Conservation (phyloP, 768 basidiomycete species). For the Neoboletus brunneissimus region DNA sequence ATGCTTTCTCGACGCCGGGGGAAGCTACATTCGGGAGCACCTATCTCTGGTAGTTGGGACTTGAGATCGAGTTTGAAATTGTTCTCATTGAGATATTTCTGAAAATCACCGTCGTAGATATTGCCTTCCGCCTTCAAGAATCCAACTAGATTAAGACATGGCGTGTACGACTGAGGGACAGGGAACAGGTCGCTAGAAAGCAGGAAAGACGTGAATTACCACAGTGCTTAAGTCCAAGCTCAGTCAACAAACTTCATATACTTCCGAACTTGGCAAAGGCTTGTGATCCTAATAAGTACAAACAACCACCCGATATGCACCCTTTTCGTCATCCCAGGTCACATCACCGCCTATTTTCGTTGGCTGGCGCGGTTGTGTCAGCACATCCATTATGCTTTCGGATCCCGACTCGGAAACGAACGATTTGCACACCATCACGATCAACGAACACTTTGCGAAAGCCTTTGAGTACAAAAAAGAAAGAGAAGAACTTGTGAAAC, state of each 20-base stretch:
- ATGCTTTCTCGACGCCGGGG: no score
- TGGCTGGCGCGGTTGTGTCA: background rate
- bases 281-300: constrained; percentile 19
- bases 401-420: constrained; percentile 48
- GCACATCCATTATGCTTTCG: constrained; percentile 39
- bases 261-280: background rate
- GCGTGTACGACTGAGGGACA: no score
- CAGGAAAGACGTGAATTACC: rapidly evolving
- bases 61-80: no score
- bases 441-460: constrained; percentile 77
- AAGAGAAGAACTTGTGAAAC: constrained; percentile 75
- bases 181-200: no score
- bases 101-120: no score
- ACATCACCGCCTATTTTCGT: background rate
- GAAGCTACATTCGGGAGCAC: no score
- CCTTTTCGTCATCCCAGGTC: background rate
- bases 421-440: constrained; percentile 50
- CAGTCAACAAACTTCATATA: no score
- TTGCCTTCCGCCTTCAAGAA: no score
- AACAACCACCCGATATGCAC: constrained; percentile 8
- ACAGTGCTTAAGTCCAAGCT: no score
- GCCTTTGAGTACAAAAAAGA: constrained; percentile 83
- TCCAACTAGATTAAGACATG: no score
- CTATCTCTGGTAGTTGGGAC: no score
- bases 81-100: no score